These are phyloP conservation scores for Tuber aestivum DNA, from an alignment of 495 filamentous ascomycete genomes.

Conservation along the genomic window DNA sequence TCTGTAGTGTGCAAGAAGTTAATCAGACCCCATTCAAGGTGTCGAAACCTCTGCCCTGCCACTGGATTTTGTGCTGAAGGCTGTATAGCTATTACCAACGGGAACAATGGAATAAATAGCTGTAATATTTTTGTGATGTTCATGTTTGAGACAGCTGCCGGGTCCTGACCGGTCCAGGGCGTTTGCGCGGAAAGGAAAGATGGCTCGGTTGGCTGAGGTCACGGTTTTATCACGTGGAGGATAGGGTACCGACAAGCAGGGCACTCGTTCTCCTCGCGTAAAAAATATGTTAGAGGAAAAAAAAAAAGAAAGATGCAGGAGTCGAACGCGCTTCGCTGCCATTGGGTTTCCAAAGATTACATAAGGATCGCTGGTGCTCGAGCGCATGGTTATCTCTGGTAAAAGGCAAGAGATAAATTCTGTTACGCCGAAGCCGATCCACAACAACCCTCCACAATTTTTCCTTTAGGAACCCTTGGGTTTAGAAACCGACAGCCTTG, in stretches of 20 bases:
- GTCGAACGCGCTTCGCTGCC: constrained; percentile 40
- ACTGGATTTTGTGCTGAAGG: constrained; percentile 74
- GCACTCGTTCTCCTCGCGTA: not conserved
- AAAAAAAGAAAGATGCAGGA: constrained; percentile 35
- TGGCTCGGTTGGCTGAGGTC: not conserved
- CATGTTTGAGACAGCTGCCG: not conserved
- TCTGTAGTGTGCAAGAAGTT: constrained; percentile 63
- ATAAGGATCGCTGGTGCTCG: constrained; percentile 55
- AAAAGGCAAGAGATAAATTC: constrained; percentile 67
- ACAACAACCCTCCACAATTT: constrained; percentile 16
- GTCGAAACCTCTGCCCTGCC: constrained; percentile 65
- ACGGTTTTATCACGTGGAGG: not conserved
- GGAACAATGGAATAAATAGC: constrained; percentile 19
- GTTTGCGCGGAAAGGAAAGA: not conserved
- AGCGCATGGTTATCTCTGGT: constrained; percentile 61
- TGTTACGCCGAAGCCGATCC: constrained; percentile 46
- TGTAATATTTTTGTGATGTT: constrained; percentile 17
- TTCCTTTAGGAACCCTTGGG: not conserved
- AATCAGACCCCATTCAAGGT: constrained; percentile 80
- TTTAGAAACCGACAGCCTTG: not conserved
- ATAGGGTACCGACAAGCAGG: not conserved
- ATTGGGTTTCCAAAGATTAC: constrained; percentile 56
- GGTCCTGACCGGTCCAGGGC: not conserved
- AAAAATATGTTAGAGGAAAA: constrained; percentile 22
- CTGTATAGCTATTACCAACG: constrained; percentile 55